Conservation (phyloP, 2,329 filamentous ascomycete genomes). For the Pleomassaria siparia region DNA sequence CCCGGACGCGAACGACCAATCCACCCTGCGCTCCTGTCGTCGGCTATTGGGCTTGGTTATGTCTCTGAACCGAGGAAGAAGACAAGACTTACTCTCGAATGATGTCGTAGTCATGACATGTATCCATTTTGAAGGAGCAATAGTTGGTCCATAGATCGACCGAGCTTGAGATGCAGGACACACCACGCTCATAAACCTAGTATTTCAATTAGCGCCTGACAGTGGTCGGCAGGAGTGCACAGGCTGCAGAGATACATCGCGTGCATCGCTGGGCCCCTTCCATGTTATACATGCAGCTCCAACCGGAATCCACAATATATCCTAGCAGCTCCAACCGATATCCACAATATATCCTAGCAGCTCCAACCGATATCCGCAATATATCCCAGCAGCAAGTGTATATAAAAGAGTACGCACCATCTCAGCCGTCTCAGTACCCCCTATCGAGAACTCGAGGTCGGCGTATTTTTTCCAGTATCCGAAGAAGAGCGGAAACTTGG, state of each 20-base stretch:
- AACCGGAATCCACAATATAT: no score
- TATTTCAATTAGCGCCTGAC: conserved; percentile 2
- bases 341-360: no score
- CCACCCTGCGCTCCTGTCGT: not conserved
- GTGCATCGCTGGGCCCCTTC: not conserved
- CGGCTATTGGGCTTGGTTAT: not conserved
- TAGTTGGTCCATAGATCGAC: conserved; percentile 98
- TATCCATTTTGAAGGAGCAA: conserved; percentile 97
- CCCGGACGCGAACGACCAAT: not conserved
- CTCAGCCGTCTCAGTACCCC: conserved; percentile 93
- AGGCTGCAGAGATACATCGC: not conserved
- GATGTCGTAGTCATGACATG: conserved; percentile 88
- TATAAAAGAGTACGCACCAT: conserved; percentile 62
- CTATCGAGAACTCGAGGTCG: conserved; percentile 94
- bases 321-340: no score
- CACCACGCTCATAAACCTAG: conserved; percentile 91
- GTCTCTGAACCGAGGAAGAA: conserved; percentile 1
- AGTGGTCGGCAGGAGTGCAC: not conserved
- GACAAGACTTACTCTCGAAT: conserved; percentile 95
- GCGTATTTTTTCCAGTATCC: conserved; percentile 99
- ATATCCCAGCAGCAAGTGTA: no score
- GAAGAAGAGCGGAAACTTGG: conserved; percentile 93
- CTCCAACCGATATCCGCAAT: no score
- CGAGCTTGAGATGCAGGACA: conserved; percentile 88
- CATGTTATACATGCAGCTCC: no score